Conservation (phyloP, 306 rosid genomes). For the Hippophae tibetana region DNA sequence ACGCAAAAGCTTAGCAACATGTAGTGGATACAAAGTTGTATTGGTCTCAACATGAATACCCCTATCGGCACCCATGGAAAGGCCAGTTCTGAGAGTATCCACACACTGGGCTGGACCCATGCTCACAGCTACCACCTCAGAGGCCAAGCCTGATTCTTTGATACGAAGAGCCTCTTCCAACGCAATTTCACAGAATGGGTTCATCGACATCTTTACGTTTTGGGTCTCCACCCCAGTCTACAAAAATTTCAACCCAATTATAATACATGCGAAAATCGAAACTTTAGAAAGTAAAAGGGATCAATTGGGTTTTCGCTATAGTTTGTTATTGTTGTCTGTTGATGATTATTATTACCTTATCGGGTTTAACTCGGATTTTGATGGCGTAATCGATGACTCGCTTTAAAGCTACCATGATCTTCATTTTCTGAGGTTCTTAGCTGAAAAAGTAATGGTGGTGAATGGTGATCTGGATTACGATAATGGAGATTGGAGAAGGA, state of each 20-base stretch:
- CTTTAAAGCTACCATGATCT: slow-evolving; percentile 83
- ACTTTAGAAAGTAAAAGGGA: background rate
- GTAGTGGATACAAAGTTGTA: slow-evolving; percentile 47
- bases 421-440: slow-evolving; percentile 33
- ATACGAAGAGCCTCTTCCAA: slow-evolving; percentile 85
- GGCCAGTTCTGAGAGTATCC: slow-evolving; percentile 77
- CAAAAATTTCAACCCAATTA: too few species aligned
- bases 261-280: background rate
- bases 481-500: background rate
- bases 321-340: background rate
- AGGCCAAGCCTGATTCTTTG: slow-evolving; percentile 64
- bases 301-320: background rate
- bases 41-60: slow-evolving; percentile 69
- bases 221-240: slow-evolving; percentile 86
- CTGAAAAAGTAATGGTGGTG: background rate
- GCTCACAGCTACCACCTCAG: slow-evolving; percentile 39
- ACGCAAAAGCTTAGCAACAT: slow-evolving; percentile 67
- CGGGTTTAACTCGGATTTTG: slow-evolving; percentile 84
- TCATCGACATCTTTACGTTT: slow-evolving; percentile 98
- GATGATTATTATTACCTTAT: slow-evolving; percentile 38
- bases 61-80: slow-evolving; percentile 90
- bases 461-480: background rate
- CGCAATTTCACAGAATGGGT: slow-evolving; percentile 94
- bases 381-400: slow-evolving; percentile 84
- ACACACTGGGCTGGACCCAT: slow-evolving; percentile 41